These are phyloP conservation scores for Candida krabiensis DNA, from an alignment of 805 yeast genomes.

Conservation along the genomic window DNA sequence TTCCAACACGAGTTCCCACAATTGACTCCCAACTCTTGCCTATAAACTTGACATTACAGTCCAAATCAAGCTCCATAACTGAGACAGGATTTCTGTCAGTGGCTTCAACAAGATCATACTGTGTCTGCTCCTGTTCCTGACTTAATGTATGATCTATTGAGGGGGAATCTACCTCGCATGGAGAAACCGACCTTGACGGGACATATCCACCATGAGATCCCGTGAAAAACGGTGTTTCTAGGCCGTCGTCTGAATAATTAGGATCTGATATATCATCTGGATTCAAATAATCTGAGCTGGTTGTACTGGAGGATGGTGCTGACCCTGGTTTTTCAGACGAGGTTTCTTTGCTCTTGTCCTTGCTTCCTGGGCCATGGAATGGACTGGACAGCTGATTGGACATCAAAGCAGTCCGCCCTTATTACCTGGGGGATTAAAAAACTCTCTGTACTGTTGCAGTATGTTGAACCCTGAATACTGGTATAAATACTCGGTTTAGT, in stretches of 20 bases:
- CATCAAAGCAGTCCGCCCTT: too few relatives aligned
- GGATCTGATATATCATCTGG: neutral
- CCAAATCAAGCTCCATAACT: slow-evolving; percentile 81
- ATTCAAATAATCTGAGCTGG: neutral
- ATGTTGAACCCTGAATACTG: too few relatives aligned
- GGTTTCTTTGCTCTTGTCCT: neutral
- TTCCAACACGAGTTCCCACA: slow-evolving; percentile 63
- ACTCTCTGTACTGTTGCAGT: too few relatives aligned
- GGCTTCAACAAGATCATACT: slow-evolving; percentile 54
- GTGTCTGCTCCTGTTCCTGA: slow-evolving; percentile 11
- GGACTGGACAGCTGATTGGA: neutral
- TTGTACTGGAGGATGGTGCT: neutral
- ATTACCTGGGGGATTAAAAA: too few relatives aligned
- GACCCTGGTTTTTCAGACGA: too few relatives aligned
- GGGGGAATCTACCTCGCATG: slow-evolving; percentile 14
- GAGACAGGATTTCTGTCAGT: slow-evolving; percentile 71
- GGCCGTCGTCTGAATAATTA: neutral
- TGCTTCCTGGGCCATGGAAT: neutral
- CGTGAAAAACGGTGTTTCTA: slow-evolving; percentile 8
- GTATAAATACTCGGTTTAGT: too few relatives aligned
- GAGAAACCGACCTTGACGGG: slow-evolving; percentile 24
- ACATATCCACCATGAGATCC: slow-evolving; percentile 4
- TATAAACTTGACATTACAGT: slow-evolving; percentile 73
- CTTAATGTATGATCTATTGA: slow-evolving; percentile 15
- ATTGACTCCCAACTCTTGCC: slow-evolving; percentile 77